Evolutionary conservation across 805 yeast species (phyloP), one percentile per base, ranked within the genome.

Genomic region (Cephaloascus fragrans): DNA sequence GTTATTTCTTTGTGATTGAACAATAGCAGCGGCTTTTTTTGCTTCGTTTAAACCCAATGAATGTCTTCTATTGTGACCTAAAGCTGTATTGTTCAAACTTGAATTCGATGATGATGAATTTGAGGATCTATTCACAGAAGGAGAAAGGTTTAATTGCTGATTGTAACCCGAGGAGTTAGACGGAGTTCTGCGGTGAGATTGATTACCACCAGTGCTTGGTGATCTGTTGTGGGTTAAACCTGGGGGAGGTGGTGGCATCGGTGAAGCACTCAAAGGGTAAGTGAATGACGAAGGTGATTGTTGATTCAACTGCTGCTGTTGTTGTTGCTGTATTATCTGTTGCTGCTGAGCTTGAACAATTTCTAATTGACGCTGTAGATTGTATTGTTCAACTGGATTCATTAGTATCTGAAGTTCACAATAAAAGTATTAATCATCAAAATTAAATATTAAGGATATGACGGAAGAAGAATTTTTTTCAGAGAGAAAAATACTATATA

Each of bases 1-100:
- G 28, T 23, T 23, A 43, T 62, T 67, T 57, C 88, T 73, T 55
- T 86, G 93, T 2, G 83, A 80, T 53, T 81, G 87, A 31, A 80
- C 89, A 47, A 80, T 80, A 3, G 96, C 96, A n/a, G 98, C 98
- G 4, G 97, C 97, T 48, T 81, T 81, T 51, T 85, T 88, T 10
- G 97, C 97, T 61, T 90, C 98, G 39, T 80, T 80, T 41, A 90
- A 68, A 2, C 95, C 97, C 43, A 90, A 65, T 0, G 97, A 88
- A 57, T 90, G 97, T 57, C 98, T 77, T 64, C 98, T 78, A 33
- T 71, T 65, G 56, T 90, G 98, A 28, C 97, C 96, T 43, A 67
- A 62, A 14, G 63, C 64, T 37, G 66, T 55, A 32, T 49, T 54
- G 34, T 14, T 12, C 9, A 16, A 20, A 14, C 14, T 34, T 20